Evolutionary conservation across 2,329 filamentous ascomycete species (phyloP), one percentile per base, ranked within the genome.

Genomic region (Monascus ruber): DNA sequence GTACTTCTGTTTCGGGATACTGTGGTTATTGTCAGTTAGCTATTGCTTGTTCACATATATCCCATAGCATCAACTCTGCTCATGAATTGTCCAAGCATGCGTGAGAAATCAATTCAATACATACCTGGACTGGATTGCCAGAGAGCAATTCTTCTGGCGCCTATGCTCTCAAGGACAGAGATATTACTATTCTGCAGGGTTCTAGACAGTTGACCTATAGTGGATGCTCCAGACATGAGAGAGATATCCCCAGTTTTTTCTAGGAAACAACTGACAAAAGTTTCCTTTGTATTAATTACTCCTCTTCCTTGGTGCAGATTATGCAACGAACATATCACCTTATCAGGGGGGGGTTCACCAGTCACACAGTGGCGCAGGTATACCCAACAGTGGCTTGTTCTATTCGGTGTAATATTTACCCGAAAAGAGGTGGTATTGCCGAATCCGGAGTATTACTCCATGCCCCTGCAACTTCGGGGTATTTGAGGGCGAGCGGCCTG

Each of bases 171-270:
- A 26, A 43, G 29, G 33, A 37, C 38, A n/a, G 36, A 42, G 11
- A 27, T 40, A 36, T 40, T 44, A 43, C 42, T 45, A 37, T 35
- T 45, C 25, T 42, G 34, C 25, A 50, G 35, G 32, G 34, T 24
- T 31, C 39, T 54, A 34, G 41, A 39, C 24, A 34, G 36, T 34
- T 41, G 44, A 34, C 34, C 32, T 41, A 44, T 33, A 34, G 37
- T 31, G 31, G 35, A 34, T 17, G 37, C 24, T 5, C 37, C 41
- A 29, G 35, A 46, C 53, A 56, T 56, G 34, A 47, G 47, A 42
- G 17, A 41, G 24, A 17, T 17, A 17, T 17, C 17, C 17, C 17
- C 17, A 17, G 17, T 17, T 35, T 5, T 3, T n/a, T 31, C 29
- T 31, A n/a, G 7, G 29, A 6, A 33, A 11, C 24, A 33, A 9